phyloP scores from a whole-genome alignment of 2,329 filamentous ascomycete genomes.

The Diaporthe ampelina region DNA sequence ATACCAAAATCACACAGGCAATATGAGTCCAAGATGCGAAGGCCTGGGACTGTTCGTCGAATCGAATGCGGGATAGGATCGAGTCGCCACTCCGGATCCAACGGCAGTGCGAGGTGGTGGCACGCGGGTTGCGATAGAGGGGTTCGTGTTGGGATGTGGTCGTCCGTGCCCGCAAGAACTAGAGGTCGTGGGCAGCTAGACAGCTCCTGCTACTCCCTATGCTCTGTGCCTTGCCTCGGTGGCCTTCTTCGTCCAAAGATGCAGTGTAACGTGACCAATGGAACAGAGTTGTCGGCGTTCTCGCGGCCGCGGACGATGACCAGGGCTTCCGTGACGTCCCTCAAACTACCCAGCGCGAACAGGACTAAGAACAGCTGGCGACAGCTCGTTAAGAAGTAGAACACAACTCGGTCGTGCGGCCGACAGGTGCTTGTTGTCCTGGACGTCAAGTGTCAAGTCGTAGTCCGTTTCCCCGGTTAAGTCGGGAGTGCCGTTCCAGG shows the following conservation, averaged over 20 bases:
- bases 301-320: not conserved
- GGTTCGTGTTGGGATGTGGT: slow-evolving; percentile 18
- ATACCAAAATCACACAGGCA: slow-evolving; percentile 32
- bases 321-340: not conserved
- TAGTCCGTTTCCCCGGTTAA: not conserved
- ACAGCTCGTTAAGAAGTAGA: not conserved
- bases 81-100: slow-evolving; percentile 22
- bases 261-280: slow-evolving; percentile 32
- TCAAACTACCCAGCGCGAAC: not conserved
- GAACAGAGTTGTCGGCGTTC: slow-evolving; percentile 14
- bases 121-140: slow-evolving; percentile 23
- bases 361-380: not conserved
- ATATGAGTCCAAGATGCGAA: slow-evolving; percentile 26
- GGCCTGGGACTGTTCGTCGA: slow-evolving; percentile 7
- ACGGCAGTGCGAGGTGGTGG: slow-evolving; percentile 15
- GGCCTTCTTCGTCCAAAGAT: slow-evolving; percentile 18
- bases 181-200: slow-evolving; percentile 29
- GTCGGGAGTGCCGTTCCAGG: slow-evolving; percentile 4
- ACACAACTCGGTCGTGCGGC: not conserved
- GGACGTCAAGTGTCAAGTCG: slow-evolving; percentile 22
- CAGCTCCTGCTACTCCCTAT: slow-evolving; percentile 7
- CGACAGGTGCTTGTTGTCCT: slow-evolving; percentile 15
- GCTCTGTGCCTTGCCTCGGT: slow-evolving; percentile 9
- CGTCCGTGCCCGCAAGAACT: slow-evolving; percentile 31
- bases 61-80: slow-evolving; percentile 25